Conservation (phyloP, 345 rosid genomes). For the Erysimum cheiranthoides region DNA sequence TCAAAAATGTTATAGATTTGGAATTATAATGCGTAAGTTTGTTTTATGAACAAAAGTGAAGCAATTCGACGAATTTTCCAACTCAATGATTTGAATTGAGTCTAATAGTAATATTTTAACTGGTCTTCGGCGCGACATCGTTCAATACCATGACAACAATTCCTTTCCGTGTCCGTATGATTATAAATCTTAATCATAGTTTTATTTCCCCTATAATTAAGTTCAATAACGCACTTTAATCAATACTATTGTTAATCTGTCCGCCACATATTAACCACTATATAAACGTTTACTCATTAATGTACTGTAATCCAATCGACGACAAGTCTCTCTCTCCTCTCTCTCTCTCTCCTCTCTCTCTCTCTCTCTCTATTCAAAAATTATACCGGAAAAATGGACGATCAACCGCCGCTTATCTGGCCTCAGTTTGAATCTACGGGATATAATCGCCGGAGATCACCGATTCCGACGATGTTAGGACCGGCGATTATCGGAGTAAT, state of each 20-base stretch:
- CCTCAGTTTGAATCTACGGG: conserved; percentile 49
- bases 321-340: conserved; percentile 32
- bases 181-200: conserved; percentile 31
- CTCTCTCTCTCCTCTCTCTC: conserved; percentile 21
- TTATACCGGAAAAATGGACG: conserved; percentile 41
- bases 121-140: conserved; percentile 39
- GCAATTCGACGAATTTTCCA: conserved; percentile 11
- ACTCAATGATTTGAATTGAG: conserved; percentile 32
- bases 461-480: conserved; percentile 47
- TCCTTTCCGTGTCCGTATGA: conserved; percentile 50
- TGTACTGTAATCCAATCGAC: conserved; percentile 31
- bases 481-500: conserved; percentile 55
- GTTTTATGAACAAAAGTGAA: not conserved
- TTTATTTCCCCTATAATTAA: conserved; percentile 18
- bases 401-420: conserved; percentile 58
- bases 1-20: too few relatives aligned
- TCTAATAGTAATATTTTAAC: conserved; percentile 15
- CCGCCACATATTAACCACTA: conserved; percentile 35
- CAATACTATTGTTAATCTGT: conserved; percentile 14
- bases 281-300: conserved; percentile 30
- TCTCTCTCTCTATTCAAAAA: conserved; percentile 32
- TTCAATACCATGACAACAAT: conserved; percentile 44
- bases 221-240: conserved; percentile 27
- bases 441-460: conserved; percentile 50
- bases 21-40: not conserved